These are phyloP conservation scores for Gentiana dahurica DNA, from an alignment of 257 asterid genomes.

Conservation along the genomic window DNA sequence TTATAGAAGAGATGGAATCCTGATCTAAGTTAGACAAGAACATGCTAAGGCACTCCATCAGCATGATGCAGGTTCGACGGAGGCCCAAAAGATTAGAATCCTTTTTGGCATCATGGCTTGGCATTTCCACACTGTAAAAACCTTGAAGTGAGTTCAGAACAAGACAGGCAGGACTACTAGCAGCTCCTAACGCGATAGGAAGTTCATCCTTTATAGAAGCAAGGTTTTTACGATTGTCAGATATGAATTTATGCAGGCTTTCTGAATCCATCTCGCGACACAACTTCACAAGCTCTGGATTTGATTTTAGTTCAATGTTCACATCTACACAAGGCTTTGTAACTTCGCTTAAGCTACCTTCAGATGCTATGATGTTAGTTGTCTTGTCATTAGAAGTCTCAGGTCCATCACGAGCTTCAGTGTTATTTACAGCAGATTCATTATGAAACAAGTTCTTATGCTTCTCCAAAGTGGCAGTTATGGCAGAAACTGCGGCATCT, in stretches of 20 bases:
- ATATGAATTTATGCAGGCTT: constrained; percentile 86
- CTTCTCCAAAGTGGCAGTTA: constrained; percentile 49
- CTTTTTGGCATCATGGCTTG: constrained; percentile 57
- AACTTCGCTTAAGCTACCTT: constrained; percentile 16
- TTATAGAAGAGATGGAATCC: constrained; percentile 24
- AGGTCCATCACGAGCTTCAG: constrained; percentile 31
- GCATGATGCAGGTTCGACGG: constrained; percentile 91
- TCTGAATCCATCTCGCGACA: constrained; percentile 84
- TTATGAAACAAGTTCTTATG: constrained; percentile 31
- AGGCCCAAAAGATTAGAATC: constrained; percentile 78
- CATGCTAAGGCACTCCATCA: constrained; percentile 89
- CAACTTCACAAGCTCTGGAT: constrained; percentile 70
- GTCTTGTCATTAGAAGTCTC: constrained; percentile 29
- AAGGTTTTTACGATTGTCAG: constrained; percentile 90
- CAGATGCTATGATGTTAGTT: constrained; percentile 23
- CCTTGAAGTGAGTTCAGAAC: constrained; percentile 84
- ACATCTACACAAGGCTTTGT: constrained; percentile 26
- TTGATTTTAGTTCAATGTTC: constrained; percentile 45
- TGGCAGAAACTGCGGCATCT: constrained; percentile 86
- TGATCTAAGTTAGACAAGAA: constrained; percentile 34
- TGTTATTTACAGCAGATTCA: constrained; percentile 18
- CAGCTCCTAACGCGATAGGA: constrained; percentile 74
- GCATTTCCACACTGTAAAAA: constrained; percentile 51
- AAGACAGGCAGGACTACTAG: constrained; percentile 67
- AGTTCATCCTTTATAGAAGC: constrained; percentile 77